Evolutionary conservation across 208 protist species (phyloP).

Genomic region (Phytomonas sp.): DNA sequence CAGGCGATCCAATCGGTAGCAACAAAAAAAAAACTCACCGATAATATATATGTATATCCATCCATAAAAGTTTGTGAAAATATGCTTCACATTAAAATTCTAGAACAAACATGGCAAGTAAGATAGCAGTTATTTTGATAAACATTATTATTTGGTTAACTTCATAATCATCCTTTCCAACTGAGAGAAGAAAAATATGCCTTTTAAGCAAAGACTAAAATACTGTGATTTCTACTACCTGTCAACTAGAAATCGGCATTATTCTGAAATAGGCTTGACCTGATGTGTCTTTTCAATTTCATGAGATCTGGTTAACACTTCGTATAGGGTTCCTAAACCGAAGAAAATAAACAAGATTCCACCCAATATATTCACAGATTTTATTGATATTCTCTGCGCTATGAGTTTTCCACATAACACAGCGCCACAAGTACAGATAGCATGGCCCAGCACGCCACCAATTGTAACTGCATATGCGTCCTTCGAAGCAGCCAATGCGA

Average conservation of each 20-base stretch:
- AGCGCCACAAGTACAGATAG: conserved; percentile 90
- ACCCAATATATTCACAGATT: conserved; percentile 69
- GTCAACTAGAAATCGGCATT: neutral
- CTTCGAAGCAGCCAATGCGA: conserved; percentile 88
- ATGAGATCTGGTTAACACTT: conserved; percentile 33
- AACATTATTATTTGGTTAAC: neutral
- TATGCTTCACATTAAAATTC: neutral
- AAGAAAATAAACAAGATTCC: conserved; percentile 82
- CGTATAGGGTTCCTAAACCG: conserved; percentile 48
- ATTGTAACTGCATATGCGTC: conserved; percentile 91
- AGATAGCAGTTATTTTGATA: neutral
- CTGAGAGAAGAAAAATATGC: neutral
- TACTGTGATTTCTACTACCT: neutral
- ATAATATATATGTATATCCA: conserved; percentile 1
- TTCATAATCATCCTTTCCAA: neutral
- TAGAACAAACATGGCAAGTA: neutral
- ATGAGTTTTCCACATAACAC: conserved; percentile 87
- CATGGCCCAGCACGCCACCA: conserved; percentile 90
- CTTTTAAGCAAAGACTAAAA: neutral
- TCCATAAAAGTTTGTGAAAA: neutral
- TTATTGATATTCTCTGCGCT: conserved; percentile 67
- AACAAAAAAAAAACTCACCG: neutral
- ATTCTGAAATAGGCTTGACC: neutral
- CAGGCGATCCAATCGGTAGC: neutral
- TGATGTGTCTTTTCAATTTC: conserved; percentile 20